Evolutionary conservation across 306 rosid genomes (phyloP), one percentile per base, ranked within the genome.

Genomic region (Cucumis melo): DNA sequence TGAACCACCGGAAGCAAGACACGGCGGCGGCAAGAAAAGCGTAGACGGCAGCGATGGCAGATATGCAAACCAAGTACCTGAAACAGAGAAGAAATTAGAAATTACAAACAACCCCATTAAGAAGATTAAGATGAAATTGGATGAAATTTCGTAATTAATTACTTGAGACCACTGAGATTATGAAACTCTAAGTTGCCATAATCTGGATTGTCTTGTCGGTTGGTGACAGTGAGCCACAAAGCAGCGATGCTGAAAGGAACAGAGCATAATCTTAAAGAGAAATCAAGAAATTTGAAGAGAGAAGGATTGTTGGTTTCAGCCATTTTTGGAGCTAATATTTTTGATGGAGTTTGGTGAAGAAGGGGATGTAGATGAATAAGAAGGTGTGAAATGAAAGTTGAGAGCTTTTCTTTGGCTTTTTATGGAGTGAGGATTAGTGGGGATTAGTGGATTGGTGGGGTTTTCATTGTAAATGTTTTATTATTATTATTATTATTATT

Each of bases 111-210:
- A 46, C 5, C 16, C 16, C 51, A 46, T 46, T 46, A 46, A 46
- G 51, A 46, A 46, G 51, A 46, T 46, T 2, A 5, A 5, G 7
- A 44, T 14, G 1, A 44, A 44, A 1, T 10, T 0, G 3, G 16
- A 46, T 2, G 51, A 10, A 46, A 12, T 10, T 46, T 12, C 2
- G 0, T 11, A 5, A 4, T 46, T 46, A 46, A 46, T 46, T 46
- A 46, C 98, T 87, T 85, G 85, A 93, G 97, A 78, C 93, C 98
- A 19, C 50, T 78, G 78, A 93, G 48, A 63, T 84, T 85, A 85
- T 38, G 74, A 78, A 85, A 93, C 72, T 83, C 80, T 8, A 93
- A 74, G 58, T 65, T 81, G 42, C 98, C 98, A 78, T 86, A 93
- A 77, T 8, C 81, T 73, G 70, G 80, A 36, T 83, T 87, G 66